Evolutionary conservation across 108 stramenopile species (phyloP), one percentile per base, ranked within the genome.

Genomic region (Mediolabrus comicus): DNA sequence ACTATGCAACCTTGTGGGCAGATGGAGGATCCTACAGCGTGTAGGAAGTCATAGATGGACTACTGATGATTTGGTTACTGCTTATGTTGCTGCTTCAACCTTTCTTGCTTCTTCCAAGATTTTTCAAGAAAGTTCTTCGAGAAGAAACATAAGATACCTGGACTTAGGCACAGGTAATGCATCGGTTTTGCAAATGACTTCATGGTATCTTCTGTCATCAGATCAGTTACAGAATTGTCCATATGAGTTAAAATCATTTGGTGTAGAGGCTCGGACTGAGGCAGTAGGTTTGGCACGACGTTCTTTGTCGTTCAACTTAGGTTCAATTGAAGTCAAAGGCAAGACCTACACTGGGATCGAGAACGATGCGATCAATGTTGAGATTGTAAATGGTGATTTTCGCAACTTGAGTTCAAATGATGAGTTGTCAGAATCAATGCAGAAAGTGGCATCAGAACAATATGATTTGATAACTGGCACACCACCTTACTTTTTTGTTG

Each of bases 51-150:
- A 91, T 65, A 77, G 90, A 51, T 91, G 87, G 85, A 87, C 87
- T 24, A 91, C 90, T 26, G 90, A 91, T 60, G 90, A 91, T 68
- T 49, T 91, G 17, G 82, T 85, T 16, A 91, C 90, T 25, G 86
- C 87, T 30, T 83, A 71, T 49, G 70, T 86, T 29, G 90, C 85
- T 46, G 72, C 74, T 31, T 74, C 79, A 8, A 71, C 74, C 13
- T 71, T 62, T 58, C 41, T 76, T 53, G 7, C 68, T 16, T 65
- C 71, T 1, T 12, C 53, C 27, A 29, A 35, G 4, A 22, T 8
- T 25, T 16, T 29, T 59, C 38, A 53, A 34, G 7, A 2, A 24
- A 41, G 13, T 52, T 19, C 22, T 49, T 16, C 41, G 3, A 33
- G 9, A 26, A 33, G 9, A 26, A 41, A 7, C 8, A 62, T 82